Percentiles rank a stretch among this genome's conserved stretches.
phyloP scores from a whole-genome alignment of 257 asterid species.

The Nicotiana otophora region DNA sequence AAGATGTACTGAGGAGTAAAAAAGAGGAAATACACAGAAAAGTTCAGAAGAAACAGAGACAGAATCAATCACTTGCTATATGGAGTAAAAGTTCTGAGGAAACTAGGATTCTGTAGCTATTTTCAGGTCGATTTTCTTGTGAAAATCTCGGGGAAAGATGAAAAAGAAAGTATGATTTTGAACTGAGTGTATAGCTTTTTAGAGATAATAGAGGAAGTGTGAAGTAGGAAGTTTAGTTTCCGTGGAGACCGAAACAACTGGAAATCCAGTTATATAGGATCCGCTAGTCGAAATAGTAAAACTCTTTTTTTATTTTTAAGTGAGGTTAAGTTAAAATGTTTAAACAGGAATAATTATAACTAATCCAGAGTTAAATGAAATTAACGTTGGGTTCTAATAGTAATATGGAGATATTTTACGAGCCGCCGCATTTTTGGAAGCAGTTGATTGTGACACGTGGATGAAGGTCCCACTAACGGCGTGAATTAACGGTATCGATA shows the following conservation, averaged over 20 bases:
- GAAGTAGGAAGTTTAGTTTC: not conserved
- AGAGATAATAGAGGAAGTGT: constrained; percentile 5
- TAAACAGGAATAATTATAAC: not conserved
- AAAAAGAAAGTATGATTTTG: not conserved
- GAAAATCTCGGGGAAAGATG: not conserved
- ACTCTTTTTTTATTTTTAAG: not conserved
- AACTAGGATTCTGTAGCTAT: not conserved
- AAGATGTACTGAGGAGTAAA: not conserved
- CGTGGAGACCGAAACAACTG: constrained; percentile 40
- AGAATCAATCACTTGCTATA: constrained; percentile 14
- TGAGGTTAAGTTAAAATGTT: not conserved
- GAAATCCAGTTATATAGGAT: constrained; percentile 53
- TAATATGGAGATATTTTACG: constrained; percentile 29
- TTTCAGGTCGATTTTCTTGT: not conserved
- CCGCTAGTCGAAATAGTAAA: constrained; percentile 11
- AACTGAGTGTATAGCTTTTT: not conserved
- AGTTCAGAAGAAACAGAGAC: constrained; percentile 6
- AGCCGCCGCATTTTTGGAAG: constrained; percentile 57
- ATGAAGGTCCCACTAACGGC: not conserved
- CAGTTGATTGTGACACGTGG: constrained; percentile 33
- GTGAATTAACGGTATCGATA: not conserved
- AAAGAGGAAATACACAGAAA: not conserved
- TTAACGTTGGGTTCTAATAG: not conserved
- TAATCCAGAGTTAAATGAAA: not conserved
- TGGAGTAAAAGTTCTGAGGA: constrained; percentile 7